phyloP scores from a whole-genome alignment of 1,139 yeast species.

The Hanseniaspora uvarum region DNA sequence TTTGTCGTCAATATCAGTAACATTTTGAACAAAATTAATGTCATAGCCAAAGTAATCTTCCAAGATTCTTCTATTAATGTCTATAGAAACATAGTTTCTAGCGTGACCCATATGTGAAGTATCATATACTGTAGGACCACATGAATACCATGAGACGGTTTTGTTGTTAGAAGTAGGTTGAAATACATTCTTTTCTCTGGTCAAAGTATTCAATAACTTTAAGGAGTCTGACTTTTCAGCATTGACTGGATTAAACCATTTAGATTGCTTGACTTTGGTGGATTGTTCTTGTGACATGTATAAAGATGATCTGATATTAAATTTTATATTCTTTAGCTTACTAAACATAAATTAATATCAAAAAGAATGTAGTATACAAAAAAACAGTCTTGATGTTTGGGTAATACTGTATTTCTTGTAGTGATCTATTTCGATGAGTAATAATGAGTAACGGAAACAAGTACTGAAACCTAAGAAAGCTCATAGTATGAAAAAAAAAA shows the following conservation, averaged over 20 bases:
- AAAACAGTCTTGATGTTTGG: background rate
- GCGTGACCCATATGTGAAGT: constrained; percentile 99
- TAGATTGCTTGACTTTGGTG: constrained; percentile 35
- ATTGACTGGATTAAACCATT: constrained; percentile 35
- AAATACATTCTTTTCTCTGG: constrained; percentile 70
- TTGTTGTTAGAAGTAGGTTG: constrained; percentile 48
- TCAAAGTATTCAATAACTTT: constrained; percentile 67
- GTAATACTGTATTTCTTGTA: no score
- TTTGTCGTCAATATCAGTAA: constrained; percentile 95
- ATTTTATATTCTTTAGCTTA: background rate
- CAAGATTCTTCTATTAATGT: constrained; percentile 77
- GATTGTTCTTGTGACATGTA: constrained; percentile 18
- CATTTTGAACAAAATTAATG: constrained; percentile 81
- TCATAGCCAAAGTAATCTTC: constrained; percentile 87
- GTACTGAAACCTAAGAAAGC: no score
- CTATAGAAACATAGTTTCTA: constrained; percentile 87
- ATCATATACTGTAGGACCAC: constrained; percentile 99
- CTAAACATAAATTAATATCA: background rate
- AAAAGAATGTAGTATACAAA: background rate
- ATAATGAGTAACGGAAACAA: no score
- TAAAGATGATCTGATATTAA: background rate
- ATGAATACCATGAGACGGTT: constrained; percentile 85
- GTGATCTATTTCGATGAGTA: no score
- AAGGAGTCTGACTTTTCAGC: constrained; percentile 28
- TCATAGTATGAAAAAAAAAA: no score